Conservation (phyloP, 495 filamentous ascomycete species). For the Venustampulla echinocandica region DNA sequence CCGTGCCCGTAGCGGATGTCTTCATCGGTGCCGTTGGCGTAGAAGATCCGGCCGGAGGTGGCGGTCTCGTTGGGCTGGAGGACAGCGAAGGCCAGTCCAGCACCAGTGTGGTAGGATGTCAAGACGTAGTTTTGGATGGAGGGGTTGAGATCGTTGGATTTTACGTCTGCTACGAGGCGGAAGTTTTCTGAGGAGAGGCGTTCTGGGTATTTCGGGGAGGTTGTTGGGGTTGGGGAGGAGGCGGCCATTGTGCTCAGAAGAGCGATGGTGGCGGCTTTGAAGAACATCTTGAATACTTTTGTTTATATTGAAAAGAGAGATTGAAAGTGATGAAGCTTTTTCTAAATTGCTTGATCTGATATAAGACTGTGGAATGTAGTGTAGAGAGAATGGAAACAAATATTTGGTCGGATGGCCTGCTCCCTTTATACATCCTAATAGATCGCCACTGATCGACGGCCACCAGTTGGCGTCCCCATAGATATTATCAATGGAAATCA, state of each 20-base stretch:
- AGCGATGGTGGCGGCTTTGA: constrained; percentile 2
- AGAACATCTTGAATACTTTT: constrained; percentile 7
- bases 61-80: constrained; percentile 13
- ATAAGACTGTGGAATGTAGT: no score
- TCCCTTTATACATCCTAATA: no score
- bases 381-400: no score
- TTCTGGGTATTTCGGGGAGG: constrained; percentile 6
- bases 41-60: constrained; percentile 24
- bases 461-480: no score
- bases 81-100: constrained; percentile 26
- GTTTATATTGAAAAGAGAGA: no score
- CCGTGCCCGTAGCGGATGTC: constrained; percentile 13
- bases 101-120: constrained; percentile 24
- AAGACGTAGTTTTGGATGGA: constrained; percentile 22
- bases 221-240: constrained; percentile 1
- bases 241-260: constrained; percentile 1
- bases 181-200: constrained; percentile 20
- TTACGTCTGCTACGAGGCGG: constrained; percentile 25
- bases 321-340: no score
- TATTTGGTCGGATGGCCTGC: no score
- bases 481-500: no score
- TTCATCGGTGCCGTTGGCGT: constrained; percentile 28
- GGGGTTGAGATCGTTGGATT: constrained; percentile 20
- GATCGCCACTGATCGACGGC: no score
- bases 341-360: no score